Conservation (phyloP, 2,329 filamentous ascomycete genomes). For the Phialophora verrucosa region DNA sequence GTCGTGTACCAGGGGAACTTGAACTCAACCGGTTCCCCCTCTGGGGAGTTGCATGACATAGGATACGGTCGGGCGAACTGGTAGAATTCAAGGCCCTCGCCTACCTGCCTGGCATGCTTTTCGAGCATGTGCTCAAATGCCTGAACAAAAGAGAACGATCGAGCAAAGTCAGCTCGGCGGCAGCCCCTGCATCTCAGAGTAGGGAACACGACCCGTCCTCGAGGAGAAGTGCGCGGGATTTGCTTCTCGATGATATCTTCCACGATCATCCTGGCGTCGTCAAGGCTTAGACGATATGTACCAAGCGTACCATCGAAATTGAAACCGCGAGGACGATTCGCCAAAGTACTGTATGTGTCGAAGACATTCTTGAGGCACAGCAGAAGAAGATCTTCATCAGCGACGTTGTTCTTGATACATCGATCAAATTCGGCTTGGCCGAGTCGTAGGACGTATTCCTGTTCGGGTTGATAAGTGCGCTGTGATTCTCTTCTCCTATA, state of each 20-base stretch:
- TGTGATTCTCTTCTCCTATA: slow-evolving; percentile 4
- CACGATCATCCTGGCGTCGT: slow-evolving; percentile 44
- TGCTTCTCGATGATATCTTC: slow-evolving; percentile 38
- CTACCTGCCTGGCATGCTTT: slow-evolving; percentile 38
- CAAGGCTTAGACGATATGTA: slow-evolving; percentile 42
- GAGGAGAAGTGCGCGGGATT: slow-evolving; percentile 22
- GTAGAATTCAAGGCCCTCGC: slow-evolving; percentile 41
- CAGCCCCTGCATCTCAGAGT: slow-evolving; percentile 43
- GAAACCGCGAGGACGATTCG: slow-evolving; percentile 26
- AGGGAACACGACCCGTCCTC: slow-evolving; percentile 34
- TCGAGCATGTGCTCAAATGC: slow-evolving; percentile 43
- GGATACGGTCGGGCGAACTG: slow-evolving; percentile 32
- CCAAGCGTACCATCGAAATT: slow-evolving; percentile 35
- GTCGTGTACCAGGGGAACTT: slow-evolving; percentile 42
- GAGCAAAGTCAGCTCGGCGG: slow-evolving; percentile 37
- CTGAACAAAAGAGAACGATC: slow-evolving; percentile 31
- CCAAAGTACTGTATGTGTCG: slow-evolving; percentile 32
- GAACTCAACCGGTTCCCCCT: slow-evolving; percentile 14
- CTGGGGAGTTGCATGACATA: slow-evolving; percentile 7
- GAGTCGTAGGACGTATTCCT: slow-evolving; percentile 38
- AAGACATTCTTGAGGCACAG: slow-evolving; percentile 41
- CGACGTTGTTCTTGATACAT: slow-evolving; percentile 32
- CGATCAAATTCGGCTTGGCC: slow-evolving; percentile 34
- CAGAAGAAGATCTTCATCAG: slow-evolving; percentile 42
- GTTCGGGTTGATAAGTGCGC: slow-evolving; percentile 34